These are phyloP conservation scores for Pochonia chlamydosporia DNA, from an alignment of 2,329 filamentous ascomycete species.

Conservation along the genomic window DNA sequence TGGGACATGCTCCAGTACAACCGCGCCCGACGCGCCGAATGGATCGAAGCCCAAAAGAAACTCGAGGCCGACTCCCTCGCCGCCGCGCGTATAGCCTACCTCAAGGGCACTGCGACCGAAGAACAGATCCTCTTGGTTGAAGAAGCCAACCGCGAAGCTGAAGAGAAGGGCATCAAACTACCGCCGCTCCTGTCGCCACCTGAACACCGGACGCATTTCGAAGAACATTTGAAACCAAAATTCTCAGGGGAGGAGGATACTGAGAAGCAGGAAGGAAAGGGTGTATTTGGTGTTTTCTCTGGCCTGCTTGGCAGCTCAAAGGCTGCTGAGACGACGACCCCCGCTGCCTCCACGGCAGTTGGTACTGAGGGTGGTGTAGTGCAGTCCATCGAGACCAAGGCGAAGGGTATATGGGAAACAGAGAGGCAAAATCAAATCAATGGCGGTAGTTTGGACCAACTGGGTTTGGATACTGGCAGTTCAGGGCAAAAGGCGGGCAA, in stretches of 20 bases:
- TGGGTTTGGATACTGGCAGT: constrained; percentile 33
- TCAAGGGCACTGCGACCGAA: constrained; percentile 50
- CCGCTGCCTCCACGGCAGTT: constrained; percentile 15
- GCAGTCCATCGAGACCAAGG: constrained; percentile 29
- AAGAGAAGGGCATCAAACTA: constrained; percentile 38
- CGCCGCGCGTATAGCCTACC: constrained; percentile 53
- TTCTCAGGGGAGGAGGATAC: constrained; percentile 18
- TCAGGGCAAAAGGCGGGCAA: constrained; percentile 25
- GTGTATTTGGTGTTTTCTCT: constrained; percentile 28
- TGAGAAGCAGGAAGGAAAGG: constrained; percentile 24
- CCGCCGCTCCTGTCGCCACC: constrained; percentile 46
- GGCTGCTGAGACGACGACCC: constrained; percentile 3
- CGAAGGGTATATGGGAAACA: constrained; percentile 38
- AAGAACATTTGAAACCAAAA: constrained; percentile 27
- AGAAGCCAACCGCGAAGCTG: constrained; percentile 45
- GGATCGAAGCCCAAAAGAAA: constrained; percentile 48
- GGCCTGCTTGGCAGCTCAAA: constrained; percentile 20
- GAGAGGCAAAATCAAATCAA: constrained; percentile 45
- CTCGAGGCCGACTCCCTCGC: constrained; percentile 50
- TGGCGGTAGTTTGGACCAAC: constrained; percentile 45
- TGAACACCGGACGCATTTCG: constrained; percentile 28
- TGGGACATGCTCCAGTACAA: constrained; percentile 58
- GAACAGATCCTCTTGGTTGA: constrained; percentile 53
- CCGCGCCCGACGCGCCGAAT: constrained; percentile 53
- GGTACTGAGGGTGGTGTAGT: constrained; percentile 12